Base-by-base conservation (phyloP, 2,329 filamentous ascomycete genomes). In the Fusarium robinianum region DNA sequence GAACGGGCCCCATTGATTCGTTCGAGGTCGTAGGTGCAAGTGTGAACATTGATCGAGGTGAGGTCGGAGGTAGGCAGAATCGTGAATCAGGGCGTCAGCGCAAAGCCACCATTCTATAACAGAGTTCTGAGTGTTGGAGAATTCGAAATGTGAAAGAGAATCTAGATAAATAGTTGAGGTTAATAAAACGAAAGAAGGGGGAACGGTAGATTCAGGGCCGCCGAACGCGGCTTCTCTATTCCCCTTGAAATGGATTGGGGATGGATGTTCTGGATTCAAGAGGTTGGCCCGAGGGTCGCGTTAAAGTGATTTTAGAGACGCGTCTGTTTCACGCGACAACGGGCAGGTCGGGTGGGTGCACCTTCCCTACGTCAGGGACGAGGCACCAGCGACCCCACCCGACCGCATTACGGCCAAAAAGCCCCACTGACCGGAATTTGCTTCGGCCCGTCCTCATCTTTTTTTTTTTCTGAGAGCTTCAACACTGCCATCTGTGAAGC, bases 1-100 rank as follows among this genome's bases (percentile, higher is more conserved):
- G 55, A 29, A 71, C 59, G 27, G 70, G 64, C 64, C 69, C 71
- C 74, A 77, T 78, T 53, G 65, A 64, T 31, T 40, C 46, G 35
- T 15, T 22, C 35, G 32, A 37, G 39, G 18, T 55, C 57, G 36
- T 32, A 9, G 7, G 19, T 27, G 17, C 18, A 22, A 24, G 37
- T 11, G 35, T 50, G 30, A 48, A 22, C 14, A 22, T 24, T 12
- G 17, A 26, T 22, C 29, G n/a, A 46, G 16, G 23, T 18, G 14
- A 41, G 29, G 27, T 46, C 26, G n/a, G n/a, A n/a, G n/a, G n/a
- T n/a, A n/a, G n/a, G n/a, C n/a, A n/a, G n/a, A n/a, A n/a, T n/a
- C n/a, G n/a, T n/a, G n/a, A n/a, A n/a, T n/a, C n/a, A n/a, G n/a
- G n/a, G n/a, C n/a, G n/a, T 27, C 16, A 35, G 16, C 29, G 34